These are phyloP conservation scores for Calonectria pseudoreteaudii DNA, from an alignment of 2,329 filamentous ascomycete species.

Conservation along the genomic window DNA sequence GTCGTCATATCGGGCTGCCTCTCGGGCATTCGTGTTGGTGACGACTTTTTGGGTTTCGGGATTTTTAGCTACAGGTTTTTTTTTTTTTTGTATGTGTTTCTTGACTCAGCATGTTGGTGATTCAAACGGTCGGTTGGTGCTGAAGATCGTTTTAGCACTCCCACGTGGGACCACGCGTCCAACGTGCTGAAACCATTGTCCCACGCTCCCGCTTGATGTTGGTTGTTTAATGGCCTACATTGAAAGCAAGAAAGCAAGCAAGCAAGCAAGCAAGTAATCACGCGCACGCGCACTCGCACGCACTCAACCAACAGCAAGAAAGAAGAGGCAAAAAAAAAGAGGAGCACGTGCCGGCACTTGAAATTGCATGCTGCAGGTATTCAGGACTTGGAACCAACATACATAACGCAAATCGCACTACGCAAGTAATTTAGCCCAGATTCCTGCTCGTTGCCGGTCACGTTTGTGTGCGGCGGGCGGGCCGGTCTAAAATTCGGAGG, in stretches of 20 bases:
- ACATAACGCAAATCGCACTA: neutral
- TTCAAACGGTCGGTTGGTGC: neutral
- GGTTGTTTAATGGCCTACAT: constrained; percentile 1
- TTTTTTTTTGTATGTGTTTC: too few relatives aligned
- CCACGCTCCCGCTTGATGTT: neutral
- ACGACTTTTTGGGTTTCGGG: neutral
- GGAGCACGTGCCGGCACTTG: neutral
- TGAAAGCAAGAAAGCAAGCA: neutral
- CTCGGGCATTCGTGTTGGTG: neutral
- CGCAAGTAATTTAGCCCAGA: neutral
- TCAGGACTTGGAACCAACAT: neutral
- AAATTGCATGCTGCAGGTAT: neutral
- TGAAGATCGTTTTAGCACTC: neutral
- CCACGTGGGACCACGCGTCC: neutral
- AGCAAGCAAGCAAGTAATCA: too few relatives aligned
- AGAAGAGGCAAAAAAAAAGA: neutral
- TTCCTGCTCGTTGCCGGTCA: neutral
- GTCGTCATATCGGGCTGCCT: neutral
- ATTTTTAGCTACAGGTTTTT: neutral
- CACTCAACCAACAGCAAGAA: neutral
- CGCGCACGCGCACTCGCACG: neutral
- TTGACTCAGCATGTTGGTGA: neutral
- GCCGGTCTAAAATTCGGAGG: neutral
- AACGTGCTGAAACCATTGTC: neutral
- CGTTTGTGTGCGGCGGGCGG: neutral